A percentile compares a stretch with the other conserved stretches of the same genome.
Conservation (phyloP, 805 yeast genomes). For the Cyberlindnera bimundalis region DNA sequence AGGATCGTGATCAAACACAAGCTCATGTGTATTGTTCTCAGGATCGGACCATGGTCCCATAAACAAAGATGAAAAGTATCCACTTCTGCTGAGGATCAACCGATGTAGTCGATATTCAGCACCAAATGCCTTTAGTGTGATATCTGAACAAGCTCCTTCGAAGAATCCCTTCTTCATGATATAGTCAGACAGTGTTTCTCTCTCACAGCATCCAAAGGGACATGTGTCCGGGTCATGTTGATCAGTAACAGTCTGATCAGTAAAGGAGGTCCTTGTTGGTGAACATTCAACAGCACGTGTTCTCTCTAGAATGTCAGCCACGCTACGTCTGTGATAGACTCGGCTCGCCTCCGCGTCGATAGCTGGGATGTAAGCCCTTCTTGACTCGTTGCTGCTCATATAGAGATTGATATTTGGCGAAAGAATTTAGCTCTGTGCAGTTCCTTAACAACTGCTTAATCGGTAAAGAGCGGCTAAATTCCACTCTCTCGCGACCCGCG, state of each 20-base stretch:
- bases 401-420: no score
- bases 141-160: conserved; percentile 47
- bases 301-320: conserved; percentile 1
- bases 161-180: conserved; percentile 38
- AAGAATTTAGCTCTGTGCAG: no score
- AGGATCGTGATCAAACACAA: conserved; percentile 39
- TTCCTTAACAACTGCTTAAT: no score
- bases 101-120: conserved; percentile 43
- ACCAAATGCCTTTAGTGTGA: conserved; percentile 45
- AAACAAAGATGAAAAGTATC: conserved; percentile 45
- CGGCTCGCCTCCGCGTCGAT: background rate
- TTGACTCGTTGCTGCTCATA: background rate
- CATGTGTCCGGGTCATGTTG: conserved; percentile 20
- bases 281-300: conserved; percentile 3
- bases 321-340: conserved; percentile 2
- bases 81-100: conserved; percentile 42
- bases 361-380: background rate
- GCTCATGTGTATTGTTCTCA: conserved; percentile 22
- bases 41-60: conserved; percentile 40
- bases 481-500: no score
- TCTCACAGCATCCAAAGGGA: conserved; percentile 30
- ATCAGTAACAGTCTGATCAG: background rate
- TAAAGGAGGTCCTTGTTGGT: conserved; percentile 1
- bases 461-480: no score
- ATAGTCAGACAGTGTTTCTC: conserved; percentile 27